Base-by-base conservation (phyloP, 1,139 yeast species). In the Kluyveromyces sp. region DNA sequence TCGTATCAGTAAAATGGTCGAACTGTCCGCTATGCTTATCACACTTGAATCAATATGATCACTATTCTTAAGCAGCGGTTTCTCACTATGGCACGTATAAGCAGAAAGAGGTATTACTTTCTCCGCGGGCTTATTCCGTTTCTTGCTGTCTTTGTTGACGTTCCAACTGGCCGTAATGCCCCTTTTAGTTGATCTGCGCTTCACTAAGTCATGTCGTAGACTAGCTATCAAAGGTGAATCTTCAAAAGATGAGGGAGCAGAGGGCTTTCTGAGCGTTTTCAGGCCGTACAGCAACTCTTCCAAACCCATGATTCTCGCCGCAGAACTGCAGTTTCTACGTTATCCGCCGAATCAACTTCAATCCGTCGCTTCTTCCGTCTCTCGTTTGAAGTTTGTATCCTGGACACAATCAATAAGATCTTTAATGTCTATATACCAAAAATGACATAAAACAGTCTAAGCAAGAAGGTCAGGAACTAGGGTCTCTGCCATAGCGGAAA, bases 1-100 rank as follows among this genome's bases (percentile, higher is more conserved):
- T 19, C 57, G 39, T 28, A 56, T 49, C 25, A 46, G 34, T 13
- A 16, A 16, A 2, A 38, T 16, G 2, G 29, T 38, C 43, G 11
- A 44, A 36, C 28, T 46, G 22, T 32, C 47, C 8, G 31, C 9
- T 19, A 38, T 15, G 18, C 32, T 38, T 12, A 11, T 20, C 3
- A 26, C 15, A 19, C 7, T 19, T 8, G 28, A 4, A 17, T 30
- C 36, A 20, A 11, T 15, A 4, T 28, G 17, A 9, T 32, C 20
- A 17, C 22, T 12, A 6, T 25, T 25, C 9, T 9, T 17, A 18
- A 38, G 22, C 4, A 33, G 39, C 13, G 50, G 48, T 12, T 37
- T 37, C 36, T 47, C 46, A 15, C 41, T 25, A 16, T 28, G 28
- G 9, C 45, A 43, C 3, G 46, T 39, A 22, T 47, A 47, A 11